Conservation (phyloP, 148 eudicot genomes). For the Rhododendron ferrugineum region DNA sequence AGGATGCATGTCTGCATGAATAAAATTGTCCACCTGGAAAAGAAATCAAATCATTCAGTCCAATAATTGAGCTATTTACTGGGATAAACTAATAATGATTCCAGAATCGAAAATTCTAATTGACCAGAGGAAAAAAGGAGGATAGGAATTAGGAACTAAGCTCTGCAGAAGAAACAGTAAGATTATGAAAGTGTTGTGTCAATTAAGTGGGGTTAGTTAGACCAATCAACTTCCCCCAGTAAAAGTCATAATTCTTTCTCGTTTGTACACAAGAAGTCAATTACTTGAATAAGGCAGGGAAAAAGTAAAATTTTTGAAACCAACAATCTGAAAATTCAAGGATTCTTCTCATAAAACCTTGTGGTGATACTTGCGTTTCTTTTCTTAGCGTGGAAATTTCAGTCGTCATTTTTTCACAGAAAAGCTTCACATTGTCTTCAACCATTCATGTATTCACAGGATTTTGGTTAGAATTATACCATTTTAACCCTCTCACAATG, state of each 20-base stretch:
- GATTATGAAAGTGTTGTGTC: background rate
- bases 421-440: background rate
- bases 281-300: background rate
- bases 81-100: background rate
- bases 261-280: background rate
- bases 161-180: background rate
- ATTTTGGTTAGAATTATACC: background rate
- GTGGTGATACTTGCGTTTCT: background rate
- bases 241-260: background rate
- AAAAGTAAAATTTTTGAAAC: background rate
- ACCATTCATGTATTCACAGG: background rate
- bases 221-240: background rate
- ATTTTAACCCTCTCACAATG: background rate
- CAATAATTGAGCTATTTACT: background rate
- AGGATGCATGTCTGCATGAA: constrained; percentile 97
- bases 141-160: constrained; percentile 3
- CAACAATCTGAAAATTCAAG: background rate
- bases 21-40: constrained; percentile 81
- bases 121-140: background rate
- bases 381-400: background rate
- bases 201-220: background rate
- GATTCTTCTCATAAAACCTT: background rate
- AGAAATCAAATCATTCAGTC: constrained; percentile 1
- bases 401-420: background rate
- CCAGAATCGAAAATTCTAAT: too few species aligned